phyloP scores from a whole-genome alignment of 805 yeast species.

The Cyberlindnera japonica region DNA sequence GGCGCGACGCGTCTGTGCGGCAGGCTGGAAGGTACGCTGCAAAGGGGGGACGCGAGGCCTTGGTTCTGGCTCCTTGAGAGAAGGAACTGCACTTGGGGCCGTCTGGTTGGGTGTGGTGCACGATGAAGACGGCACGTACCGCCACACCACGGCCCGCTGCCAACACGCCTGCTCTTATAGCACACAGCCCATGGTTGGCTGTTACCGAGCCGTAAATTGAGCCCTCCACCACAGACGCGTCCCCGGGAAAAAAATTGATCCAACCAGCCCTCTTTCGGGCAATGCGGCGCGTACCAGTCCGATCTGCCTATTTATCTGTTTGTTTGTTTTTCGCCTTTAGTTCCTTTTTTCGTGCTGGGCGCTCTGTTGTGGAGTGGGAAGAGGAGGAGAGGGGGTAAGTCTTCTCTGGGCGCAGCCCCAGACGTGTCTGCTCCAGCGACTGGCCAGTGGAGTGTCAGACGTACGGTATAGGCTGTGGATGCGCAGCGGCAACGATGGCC shows the following conservation, averaged over 20 bases:
- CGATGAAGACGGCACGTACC: no score
- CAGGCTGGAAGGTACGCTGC: conserved; percentile 16
- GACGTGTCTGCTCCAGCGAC: no score
- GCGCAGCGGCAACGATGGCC: no score
- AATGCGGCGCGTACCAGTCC: conserved; percentile 9
- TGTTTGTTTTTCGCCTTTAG: not conserved
- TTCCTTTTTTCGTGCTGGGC: no score
- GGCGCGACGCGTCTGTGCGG: conserved; percentile 16
- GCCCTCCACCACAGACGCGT: conserved; percentile 2
- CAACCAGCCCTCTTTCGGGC: conserved; percentile 7
- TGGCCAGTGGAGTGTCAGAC: no score
- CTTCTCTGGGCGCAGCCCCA: no score
- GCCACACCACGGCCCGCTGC: no score
- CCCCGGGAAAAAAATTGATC: not conserved
- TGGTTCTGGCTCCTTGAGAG: not conserved
- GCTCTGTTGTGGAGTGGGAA: no score
- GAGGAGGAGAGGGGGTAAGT: no score
- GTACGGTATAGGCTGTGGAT: no score
- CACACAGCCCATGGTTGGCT: not conserved
- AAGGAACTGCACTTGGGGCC: not conserved
- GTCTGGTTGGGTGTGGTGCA: not conserved
- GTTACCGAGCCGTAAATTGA: not conserved
- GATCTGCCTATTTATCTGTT: not conserved
- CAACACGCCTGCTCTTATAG: not conserved
- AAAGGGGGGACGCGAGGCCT: conserved; percentile 1